Conservation (phyloP, 2,329 filamentous ascomycete genomes). For the Sclerotinia spermophila region DNA sequence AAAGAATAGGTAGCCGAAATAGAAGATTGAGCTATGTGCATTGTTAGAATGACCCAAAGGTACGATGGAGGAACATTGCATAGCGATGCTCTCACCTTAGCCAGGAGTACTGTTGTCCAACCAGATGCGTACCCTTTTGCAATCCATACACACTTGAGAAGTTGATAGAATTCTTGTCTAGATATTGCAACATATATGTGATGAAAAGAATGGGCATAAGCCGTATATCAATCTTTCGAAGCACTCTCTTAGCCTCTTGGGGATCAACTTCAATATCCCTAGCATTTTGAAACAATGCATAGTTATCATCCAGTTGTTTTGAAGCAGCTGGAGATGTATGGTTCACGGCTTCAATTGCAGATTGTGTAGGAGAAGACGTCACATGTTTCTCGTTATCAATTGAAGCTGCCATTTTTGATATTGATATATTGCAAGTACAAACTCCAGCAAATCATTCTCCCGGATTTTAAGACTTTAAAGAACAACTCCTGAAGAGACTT, state of each 20-base stretch:
- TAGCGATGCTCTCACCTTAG: constrained; percentile 35
- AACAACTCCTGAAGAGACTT: no score
- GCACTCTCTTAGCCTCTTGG: constrained; percentile 39
- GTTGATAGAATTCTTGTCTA: constrained; percentile 56
- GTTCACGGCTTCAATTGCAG: constrained; percentile 16
- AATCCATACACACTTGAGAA: constrained; percentile 50
- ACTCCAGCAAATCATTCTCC: not conserved
- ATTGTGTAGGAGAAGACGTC: constrained; percentile 6
- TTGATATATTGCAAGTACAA: not conserved
- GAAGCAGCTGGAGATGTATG: constrained; percentile 18
- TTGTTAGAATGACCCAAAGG: not conserved
- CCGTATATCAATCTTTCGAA: constrained; percentile 54
- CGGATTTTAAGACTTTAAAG: not conserved
- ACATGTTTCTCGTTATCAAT: constrained; percentile 24
- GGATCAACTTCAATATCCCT: constrained; percentile 31
- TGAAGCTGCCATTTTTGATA: constrained; percentile 16
- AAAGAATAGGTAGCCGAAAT: constrained; percentile 48
- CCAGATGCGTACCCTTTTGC: constrained; percentile 45
- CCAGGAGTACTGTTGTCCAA: constrained; percentile 51
- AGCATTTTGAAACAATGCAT: constrained; percentile 38
- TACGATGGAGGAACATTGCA: not conserved
- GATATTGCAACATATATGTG: constrained; percentile 58
- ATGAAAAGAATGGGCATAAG: constrained; percentile 55
- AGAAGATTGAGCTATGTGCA: constrained; percentile 46
- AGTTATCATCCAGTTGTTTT: constrained; percentile 39